Percentiles rank a stretch among this genome's conserved stretches.
Conservation (phyloP, 495 filamentous ascomycete species). For the Penicillium verhagenii region DNA sequence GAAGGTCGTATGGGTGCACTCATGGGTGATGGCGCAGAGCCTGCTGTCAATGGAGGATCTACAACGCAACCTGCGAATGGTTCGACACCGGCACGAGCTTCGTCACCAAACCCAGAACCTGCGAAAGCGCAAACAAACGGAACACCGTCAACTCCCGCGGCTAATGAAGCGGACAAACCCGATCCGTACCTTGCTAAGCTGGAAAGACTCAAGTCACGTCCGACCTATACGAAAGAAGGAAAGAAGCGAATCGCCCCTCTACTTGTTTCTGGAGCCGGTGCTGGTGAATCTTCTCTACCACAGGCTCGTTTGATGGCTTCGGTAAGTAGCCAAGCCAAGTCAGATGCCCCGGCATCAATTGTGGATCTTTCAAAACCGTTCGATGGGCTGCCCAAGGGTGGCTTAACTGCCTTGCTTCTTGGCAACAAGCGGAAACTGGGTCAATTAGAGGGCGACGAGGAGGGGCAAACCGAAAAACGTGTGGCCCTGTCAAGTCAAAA, state of each 20-base stretch:
- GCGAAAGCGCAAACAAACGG: constrained; percentile 44
- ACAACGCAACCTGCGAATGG: constrained; percentile 40
- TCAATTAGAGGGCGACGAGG: constrained; percentile 63
- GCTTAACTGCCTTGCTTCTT: constrained; percentile 76
- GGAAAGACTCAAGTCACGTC: constrained; percentile 80
- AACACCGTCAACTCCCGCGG: constrained; percentile 27
- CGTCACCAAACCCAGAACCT: constrained; percentile 34
- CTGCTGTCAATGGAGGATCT: constrained; percentile 44
- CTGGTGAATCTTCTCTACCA: constrained; percentile 81
- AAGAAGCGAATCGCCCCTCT: constrained; percentile 93
- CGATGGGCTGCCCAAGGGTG: constrained; percentile 89
- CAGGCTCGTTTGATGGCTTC: constrained; percentile 79
- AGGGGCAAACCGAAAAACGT: constrained; percentile 64
- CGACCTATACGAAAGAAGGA: constrained; percentile 94
- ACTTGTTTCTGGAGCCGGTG: constrained; percentile 81
- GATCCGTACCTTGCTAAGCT: constrained; percentile 66
- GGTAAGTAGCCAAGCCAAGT: constrained; percentile 53
- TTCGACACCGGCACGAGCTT: constrained; percentile 37
- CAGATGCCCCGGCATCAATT: constrained; percentile 77
- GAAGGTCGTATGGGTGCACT: constrained; percentile 95
- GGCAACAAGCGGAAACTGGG: constrained; percentile 89
- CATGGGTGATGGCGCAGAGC: constrained; percentile 74
- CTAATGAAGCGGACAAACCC: constrained; percentile 53
- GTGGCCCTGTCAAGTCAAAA: constrained; percentile 53
- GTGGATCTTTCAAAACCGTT: constrained; percentile 93